phyloP scores from a whole-genome alignment of 192 early-diverging fungal species.

The Funneliformis mosseae region DNA sequence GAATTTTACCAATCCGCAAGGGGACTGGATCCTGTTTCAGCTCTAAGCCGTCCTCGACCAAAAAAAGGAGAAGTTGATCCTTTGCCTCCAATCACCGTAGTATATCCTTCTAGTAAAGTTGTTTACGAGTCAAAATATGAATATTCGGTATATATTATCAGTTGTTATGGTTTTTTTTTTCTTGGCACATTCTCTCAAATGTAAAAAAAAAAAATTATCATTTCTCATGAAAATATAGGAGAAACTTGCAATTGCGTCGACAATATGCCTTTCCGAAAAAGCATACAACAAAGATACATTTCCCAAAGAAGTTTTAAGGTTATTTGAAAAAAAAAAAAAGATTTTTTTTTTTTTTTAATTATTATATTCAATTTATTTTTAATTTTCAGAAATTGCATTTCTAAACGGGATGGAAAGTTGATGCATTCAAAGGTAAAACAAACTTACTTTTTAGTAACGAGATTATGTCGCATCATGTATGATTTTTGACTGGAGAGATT shows the following conservation, averaged over 20 bases:
- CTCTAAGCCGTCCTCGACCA: neutral
- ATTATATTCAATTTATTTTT: neutral
- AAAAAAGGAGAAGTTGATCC: slow-evolving; percentile 1
- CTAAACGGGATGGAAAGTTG: neutral
- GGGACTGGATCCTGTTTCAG: slow-evolving; percentile 36
- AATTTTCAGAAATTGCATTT: neutral
- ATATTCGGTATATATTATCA: neutral
- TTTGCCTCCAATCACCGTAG: slow-evolving; percentile 37
- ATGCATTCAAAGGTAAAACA: neutral
- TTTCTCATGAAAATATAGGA: neutral
- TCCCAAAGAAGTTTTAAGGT: neutral
- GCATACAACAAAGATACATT: neutral
- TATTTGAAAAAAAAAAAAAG: neutral
- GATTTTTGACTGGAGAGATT: neutral
- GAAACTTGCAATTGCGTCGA: neutral
- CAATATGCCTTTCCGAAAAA: neutral
- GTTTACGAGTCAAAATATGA: slow-evolving; percentile 37
- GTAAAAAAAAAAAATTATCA: neutral
- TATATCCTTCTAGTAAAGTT: slow-evolving; percentile 41
- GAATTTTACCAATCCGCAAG: slow-evolving; percentile 45
- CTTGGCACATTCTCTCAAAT: no score
- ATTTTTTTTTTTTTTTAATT: neutral
- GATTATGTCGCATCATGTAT: no score
- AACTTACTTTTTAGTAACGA: no score
- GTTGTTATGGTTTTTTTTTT: no score